phyloP scores from a whole-genome alignment of 176 grass and related monocot genomes.

The Avena insularis region DNA sequence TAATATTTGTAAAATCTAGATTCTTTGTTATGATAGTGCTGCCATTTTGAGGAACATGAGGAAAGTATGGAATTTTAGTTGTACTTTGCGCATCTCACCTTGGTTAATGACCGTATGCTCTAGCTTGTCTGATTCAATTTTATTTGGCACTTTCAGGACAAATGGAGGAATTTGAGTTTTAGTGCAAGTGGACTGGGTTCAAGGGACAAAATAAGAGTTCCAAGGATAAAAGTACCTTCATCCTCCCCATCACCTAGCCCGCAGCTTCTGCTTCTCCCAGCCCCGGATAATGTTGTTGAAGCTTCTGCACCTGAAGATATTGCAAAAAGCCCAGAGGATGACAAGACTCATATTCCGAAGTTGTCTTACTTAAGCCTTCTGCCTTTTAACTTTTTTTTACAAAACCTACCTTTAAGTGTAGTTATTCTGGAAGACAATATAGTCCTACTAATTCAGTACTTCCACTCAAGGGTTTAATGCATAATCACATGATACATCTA shows the following conservation, averaged over 20 bases:
- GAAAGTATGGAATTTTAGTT: constrained; percentile 25
- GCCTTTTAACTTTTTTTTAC: constrained; percentile 26
- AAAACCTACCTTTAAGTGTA: constrained; percentile 30
- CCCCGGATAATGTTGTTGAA: constrained; percentile 43
- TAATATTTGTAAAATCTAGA: constrained; percentile 27
- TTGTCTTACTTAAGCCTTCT: constrained; percentile 42
- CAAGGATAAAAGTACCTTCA: constrained; percentile 50
- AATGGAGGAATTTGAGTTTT: constrained; percentile 99
- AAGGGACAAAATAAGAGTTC: constrained; percentile 77
- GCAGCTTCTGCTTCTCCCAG: constrained; percentile 33
- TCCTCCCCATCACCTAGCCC: constrained; percentile 45
- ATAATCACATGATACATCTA: constrained; percentile 28
- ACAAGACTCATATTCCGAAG: constrained; percentile 66
- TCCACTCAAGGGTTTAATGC: constrained; percentile 34
- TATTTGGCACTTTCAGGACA: constrained; percentile 65
- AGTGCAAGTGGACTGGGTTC: constrained; percentile 84
- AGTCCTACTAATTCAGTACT: neutral
- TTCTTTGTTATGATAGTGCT: constrained; percentile 6
- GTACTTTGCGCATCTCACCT: neutral
- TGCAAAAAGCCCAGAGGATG: constrained; percentile 60
- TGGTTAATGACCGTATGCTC: constrained; percentile 13
- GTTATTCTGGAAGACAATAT: neutral
- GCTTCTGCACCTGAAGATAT: constrained; percentile 39
- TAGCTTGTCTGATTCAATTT: constrained; percentile 23
- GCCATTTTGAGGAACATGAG: constrained; percentile 27